phyloP scores from a whole-genome alignment of 176 grass and related monocot genomes.

The Triticum urartu region DNA sequence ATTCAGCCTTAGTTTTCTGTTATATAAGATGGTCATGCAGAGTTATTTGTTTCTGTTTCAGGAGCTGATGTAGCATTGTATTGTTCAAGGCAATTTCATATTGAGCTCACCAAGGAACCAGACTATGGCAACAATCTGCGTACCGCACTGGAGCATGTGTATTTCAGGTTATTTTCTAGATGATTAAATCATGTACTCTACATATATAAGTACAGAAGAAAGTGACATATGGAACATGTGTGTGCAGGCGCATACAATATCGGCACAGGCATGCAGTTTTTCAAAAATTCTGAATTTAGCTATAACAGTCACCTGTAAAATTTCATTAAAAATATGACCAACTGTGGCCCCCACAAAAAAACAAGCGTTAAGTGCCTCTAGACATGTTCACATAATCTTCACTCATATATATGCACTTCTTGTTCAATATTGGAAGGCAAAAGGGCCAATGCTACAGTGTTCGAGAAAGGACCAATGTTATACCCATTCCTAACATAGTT shows the following conservation, averaged over 20 bases:
- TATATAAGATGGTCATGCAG: background rate
- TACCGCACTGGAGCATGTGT: background rate
- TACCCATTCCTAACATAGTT: background rate
- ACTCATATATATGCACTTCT: constrained; percentile 10
- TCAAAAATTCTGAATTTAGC: background rate
- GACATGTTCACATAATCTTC: constrained; percentile 10
- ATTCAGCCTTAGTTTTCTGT: background rate
- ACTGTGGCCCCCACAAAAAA: background rate
- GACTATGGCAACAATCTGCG: background rate
- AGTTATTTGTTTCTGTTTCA: constrained; percentile 6
- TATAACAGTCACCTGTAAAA: background rate
- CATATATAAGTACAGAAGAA: background rate
- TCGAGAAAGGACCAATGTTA: background rate
- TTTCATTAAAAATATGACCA: background rate
- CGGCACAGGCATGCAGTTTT: background rate
- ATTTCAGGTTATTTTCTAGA: background rate
- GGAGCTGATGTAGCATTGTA: background rate
- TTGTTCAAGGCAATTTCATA: background rate
- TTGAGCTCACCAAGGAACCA: background rate
- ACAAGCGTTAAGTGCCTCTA: constrained; percentile 1
- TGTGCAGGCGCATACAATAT: background rate
- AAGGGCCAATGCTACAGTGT: background rate
- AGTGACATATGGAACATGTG: background rate
- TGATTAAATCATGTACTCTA: background rate
- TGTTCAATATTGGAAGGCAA: background rate